Conservation (phyloP, 345 rosid species). For the Alliaria petiolata region DNA sequence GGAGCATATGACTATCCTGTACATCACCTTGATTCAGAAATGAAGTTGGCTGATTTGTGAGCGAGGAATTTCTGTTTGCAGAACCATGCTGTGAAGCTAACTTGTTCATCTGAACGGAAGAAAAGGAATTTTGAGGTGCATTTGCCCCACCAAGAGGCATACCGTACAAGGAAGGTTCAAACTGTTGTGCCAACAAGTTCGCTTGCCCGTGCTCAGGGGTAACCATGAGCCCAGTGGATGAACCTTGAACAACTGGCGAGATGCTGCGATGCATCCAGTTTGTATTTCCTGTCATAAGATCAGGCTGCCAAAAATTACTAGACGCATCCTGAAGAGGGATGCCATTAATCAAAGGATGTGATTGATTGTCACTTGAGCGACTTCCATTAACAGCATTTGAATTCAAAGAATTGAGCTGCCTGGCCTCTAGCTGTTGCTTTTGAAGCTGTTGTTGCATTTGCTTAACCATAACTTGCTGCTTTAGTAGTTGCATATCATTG, state of each 20-base stretch:
- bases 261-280: constrained; percentile 50
- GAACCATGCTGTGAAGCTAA: constrained; percentile 41
- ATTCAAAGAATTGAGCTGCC: constrained; percentile 48
- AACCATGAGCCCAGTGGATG: constrained; percentile 49
- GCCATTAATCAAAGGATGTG: constrained; percentile 49
- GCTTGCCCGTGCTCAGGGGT: constrained; percentile 61
- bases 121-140: constrained; percentile 39
- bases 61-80: constrained; percentile 43
- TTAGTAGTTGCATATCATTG: constrained; percentile 71
- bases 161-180: constrained; percentile 68
- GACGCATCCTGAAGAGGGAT: constrained; percentile 59
- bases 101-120: constrained; percentile 53
- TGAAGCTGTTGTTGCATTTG: constrained; percentile 69
- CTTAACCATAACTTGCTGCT: constrained; percentile 66
- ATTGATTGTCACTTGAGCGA: constrained; percentile 40
- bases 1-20: constrained; percentile 45
- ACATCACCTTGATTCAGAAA: constrained; percentile 42
- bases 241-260: constrained; percentile 51
- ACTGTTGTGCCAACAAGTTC: constrained; percentile 52
- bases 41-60: constrained; percentile 43
- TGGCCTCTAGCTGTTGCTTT: constrained; percentile 50
- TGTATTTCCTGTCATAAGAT: constrained; percentile 45
- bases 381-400: constrained; percentile 44
- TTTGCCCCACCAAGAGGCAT: constrained; percentile 50
- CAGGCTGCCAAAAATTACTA: constrained; percentile 51